Conservation (phyloP, 257 asterid species). For the Solanum pinnatisectum region DNA sequence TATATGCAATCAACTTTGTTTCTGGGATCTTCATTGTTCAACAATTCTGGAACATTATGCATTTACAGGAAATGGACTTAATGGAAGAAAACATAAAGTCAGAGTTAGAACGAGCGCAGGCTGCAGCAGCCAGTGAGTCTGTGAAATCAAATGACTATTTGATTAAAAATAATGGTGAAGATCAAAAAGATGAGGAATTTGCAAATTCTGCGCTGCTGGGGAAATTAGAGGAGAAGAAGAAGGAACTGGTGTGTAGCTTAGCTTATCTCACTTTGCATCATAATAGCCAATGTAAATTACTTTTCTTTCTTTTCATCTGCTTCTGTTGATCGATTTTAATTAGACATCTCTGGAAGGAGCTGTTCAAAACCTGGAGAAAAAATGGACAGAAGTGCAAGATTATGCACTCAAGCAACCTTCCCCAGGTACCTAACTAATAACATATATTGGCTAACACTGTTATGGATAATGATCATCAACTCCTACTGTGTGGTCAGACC, state of each 20-base stretch:
- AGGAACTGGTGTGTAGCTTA: constrained; percentile 45
- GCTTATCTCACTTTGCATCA: background rate
- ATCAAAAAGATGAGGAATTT: constrained; percentile 34
- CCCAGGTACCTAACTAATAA: constrained; percentile 41
- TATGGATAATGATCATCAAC: background rate
- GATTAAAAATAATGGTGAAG: constrained; percentile 23
- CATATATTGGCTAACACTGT: background rate
- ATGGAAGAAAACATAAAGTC: constrained; percentile 45
- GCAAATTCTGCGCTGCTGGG: constrained; percentile 34
- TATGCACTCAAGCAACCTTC: constrained; percentile 68
- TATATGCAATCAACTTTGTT: background rate
- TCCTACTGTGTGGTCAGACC: background rate
- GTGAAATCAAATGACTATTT: constrained; percentile 28
- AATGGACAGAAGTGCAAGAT: constrained; percentile 69
- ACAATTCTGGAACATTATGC: background rate
- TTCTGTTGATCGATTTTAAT: constrained; percentile 5
- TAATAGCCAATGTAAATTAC: background rate
- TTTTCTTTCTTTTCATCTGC: background rate
- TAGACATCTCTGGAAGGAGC: constrained; percentile 56
- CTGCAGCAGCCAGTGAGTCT: constrained; percentile 12
- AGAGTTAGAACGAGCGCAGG: constrained; percentile 44
- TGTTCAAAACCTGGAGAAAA: constrained; percentile 56
- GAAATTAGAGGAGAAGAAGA: constrained; percentile 65
- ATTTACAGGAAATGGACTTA: constrained; percentile 52
- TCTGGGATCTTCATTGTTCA: background rate